These are phyloP conservation scores for Yamadazyma buinensis DNA, from an alignment of 1,139 yeast species.

Conservation along the genomic window DNA sequence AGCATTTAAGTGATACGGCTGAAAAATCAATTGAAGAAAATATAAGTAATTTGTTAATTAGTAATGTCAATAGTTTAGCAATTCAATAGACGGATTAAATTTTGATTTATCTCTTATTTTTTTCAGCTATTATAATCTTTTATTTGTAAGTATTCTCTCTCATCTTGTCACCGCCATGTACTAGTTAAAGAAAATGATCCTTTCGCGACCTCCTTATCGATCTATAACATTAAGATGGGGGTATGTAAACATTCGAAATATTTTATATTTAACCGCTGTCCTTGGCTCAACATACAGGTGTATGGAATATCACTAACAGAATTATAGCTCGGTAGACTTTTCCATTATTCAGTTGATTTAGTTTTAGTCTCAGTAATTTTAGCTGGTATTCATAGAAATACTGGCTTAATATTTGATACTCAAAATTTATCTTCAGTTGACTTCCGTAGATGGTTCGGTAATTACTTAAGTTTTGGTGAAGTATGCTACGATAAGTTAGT, in stretches of 20 bases:
- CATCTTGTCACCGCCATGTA: no score
- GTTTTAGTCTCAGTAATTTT: conserved; percentile 58
- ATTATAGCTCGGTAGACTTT: conserved; percentile 52
- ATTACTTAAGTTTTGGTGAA: conserved; percentile 55
- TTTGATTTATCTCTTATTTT: no score
- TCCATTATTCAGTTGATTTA: conserved; percentile 57
- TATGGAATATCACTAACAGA: no score
- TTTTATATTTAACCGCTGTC: no score
- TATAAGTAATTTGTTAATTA: conserved; percentile 79
- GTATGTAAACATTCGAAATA: no score
- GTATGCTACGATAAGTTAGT: conserved; percentile 45
- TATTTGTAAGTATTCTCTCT: no score
- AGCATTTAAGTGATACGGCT: conserved; percentile 89
- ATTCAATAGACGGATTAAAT: no score
- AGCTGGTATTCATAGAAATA: conserved; percentile 63
- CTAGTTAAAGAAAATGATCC: no score
- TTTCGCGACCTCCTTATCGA: no score
- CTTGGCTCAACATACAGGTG: no score
- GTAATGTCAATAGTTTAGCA: conserved; percentile 85
- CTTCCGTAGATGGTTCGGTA: conserved; percentile 49
- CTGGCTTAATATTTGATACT: conserved; percentile 54
- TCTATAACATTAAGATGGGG: no score
- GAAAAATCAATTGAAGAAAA: conserved; percentile 85
- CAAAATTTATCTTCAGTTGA: conserved; percentile 48
- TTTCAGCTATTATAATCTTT: no score